Conservation (phyloP, 2,329 filamentous ascomycete genomes). For the Myriangium duriaei region DNA sequence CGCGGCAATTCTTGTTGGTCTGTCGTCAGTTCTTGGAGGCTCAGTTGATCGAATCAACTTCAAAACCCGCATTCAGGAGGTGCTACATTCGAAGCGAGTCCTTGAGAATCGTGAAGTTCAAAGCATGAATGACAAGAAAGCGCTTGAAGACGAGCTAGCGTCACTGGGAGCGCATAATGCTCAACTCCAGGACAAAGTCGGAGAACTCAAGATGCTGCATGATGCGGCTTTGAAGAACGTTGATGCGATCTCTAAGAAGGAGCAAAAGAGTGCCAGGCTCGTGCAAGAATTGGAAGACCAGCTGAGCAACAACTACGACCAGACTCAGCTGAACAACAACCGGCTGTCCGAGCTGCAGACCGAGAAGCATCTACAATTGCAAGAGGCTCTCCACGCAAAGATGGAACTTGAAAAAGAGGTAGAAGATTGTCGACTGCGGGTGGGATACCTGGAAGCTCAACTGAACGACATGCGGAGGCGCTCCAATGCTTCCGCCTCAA, state of each 20-base stretch:
- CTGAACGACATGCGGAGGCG: conserved; percentile 39
- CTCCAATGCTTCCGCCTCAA: conserved; percentile 19
- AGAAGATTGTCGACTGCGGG: conserved; percentile 66
- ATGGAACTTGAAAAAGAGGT: conserved; percentile 46
- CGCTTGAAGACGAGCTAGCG: conserved; percentile 30
- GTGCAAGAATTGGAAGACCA: conserved; percentile 97
- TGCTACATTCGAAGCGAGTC: conserved; percentile 34
- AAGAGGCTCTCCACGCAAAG: conserved; percentile 28
- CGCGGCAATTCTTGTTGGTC: conserved; percentile 49
- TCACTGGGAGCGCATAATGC: conserved; percentile 26
- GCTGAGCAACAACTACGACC: conserved; percentile 86
- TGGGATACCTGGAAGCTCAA: conserved; percentile 61
- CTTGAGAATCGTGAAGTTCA: conserved; percentile 30
- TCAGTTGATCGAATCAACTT: conserved; percentile 37
- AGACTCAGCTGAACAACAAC: conserved; percentile 75
- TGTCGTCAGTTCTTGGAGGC: conserved; percentile 50
- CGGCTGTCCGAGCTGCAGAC: conserved; percentile 58
- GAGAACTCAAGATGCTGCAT: conserved; percentile 36
- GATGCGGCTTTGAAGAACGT: conserved; percentile 46
- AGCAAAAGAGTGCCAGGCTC: conserved; percentile 81
- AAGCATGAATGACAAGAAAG: conserved; percentile 30
- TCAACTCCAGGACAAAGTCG: conserved; percentile 31
- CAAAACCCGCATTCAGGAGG: conserved; percentile 29
- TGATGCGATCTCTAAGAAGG: conserved; percentile 47
- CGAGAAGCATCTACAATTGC: conserved; percentile 31